Percentiles rank a stretch among this genome's conserved stretches.
These are phyloP conservation scores for Begonia peltatifolia DNA, from an alignment of 306 rosid species.

Conservation along the genomic window DNA sequence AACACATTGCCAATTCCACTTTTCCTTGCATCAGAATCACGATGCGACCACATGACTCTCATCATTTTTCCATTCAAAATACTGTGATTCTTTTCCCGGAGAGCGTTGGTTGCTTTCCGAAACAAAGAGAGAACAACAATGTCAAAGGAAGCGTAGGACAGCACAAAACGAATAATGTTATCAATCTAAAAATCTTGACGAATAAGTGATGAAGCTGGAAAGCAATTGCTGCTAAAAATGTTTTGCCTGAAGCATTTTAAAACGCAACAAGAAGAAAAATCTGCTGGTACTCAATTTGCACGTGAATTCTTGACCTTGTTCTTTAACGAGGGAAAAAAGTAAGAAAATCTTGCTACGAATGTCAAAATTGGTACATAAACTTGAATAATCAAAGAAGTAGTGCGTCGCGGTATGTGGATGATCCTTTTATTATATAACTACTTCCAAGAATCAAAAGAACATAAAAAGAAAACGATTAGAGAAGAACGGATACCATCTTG, in stretches of 20 bases:
- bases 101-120: slow-evolving; percentile 42
- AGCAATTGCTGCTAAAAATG: too few relatives aligned
- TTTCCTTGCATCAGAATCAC: slow-evolving; percentile 59
- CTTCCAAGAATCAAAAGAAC: background rate
- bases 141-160: background rate
- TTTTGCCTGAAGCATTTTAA: too few relatives aligned
- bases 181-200: background rate
- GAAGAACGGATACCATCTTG: slow-evolving; percentile 36
- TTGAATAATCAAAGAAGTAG: too few relatives aligned
- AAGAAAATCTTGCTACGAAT: too few relatives aligned
- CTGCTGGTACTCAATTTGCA: too few relatives aligned
- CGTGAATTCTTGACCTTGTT: too few relatives aligned
- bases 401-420: too few relatives aligned
- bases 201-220: too few relatives aligned
- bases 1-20: slow-evolving; percentile 65
- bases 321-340: too few relatives aligned
- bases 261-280: too few relatives aligned
- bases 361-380: too few relatives aligned
- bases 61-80: slow-evolving; percentile 49
- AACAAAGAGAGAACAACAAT: background rate
- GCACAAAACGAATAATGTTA: background rate
- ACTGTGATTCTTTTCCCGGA: slow-evolving; percentile 47
- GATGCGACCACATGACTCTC: slow-evolving; percentile 78
- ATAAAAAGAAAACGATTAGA: background rate
- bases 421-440: background rate